These are phyloP conservation scores for Viola odorata DNA, from an alignment of 345 rosid genomes.

Conservation along the genomic window DNA sequence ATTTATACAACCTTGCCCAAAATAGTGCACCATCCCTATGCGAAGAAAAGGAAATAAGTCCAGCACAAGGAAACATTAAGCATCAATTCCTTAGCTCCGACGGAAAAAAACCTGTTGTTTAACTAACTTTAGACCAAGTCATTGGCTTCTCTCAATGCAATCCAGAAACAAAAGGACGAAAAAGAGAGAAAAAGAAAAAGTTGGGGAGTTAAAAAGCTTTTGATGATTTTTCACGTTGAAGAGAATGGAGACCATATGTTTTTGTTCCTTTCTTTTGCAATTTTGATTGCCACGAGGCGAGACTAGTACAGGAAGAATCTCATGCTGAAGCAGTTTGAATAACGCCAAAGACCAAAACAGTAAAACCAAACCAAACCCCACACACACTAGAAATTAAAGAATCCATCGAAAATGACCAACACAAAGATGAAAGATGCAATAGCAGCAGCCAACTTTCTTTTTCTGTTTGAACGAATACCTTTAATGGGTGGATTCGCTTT, in stretches of 20 bases:
- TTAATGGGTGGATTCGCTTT: conserved; percentile 43
- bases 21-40: too few relatives aligned
- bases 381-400: conserved; percentile 16
- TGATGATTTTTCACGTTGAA: conserved; percentile 13
- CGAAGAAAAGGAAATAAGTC: too few relatives aligned
- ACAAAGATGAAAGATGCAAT: conserved; percentile 30
- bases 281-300: conserved; percentile 21
- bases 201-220: conserved; percentile 7
- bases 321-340: conserved; percentile 29
- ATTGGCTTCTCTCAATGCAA: conserved; percentile 9
- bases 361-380: background rate
- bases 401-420: conserved; percentile 36
- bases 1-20: too few relatives aligned
- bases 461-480: conserved; percentile 15
- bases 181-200: conserved; percentile 7
- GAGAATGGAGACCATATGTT: conserved; percentile 10
- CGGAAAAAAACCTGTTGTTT: too few relatives aligned
- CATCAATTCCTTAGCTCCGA: too few relatives aligned
- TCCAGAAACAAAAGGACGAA: background rate
- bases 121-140: conserved; percentile 19
- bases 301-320: conserved; percentile 27
- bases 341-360: conserved; percentile 40
- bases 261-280: background rate
- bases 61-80: too few relatives aligned
- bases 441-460: background rate